Evolutionary conservation across 495 filamentous ascomycete genomes (phyloP).

Genomic region (Penicillium cinerascens): DNA sequence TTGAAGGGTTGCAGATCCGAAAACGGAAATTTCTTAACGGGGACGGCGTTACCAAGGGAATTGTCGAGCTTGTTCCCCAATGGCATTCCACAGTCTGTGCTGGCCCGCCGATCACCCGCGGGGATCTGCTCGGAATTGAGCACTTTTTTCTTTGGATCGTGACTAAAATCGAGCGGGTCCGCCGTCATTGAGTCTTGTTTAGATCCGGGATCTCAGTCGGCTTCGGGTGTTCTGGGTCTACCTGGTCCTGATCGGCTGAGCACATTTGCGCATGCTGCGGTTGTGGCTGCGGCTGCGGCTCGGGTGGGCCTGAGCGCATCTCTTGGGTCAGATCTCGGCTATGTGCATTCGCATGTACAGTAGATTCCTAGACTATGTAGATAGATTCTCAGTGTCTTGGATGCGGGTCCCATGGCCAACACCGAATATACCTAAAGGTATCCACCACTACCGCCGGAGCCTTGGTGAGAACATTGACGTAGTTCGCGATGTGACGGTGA

Average conservation of each 20-base stretch:
- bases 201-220: too few species aligned
- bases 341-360: neutral
- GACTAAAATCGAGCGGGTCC: too few species aligned
- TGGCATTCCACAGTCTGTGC: neutral
- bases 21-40: constrained; percentile 9
- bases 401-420: too few species aligned
- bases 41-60: constrained; percentile 3
- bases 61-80: neutral
- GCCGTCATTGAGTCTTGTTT: neutral
- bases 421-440: neutral
- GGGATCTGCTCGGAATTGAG: constrained; percentile 30
- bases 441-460: neutral
- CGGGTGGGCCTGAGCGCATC: neutral
- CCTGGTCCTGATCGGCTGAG: too few species aligned
- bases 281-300: too few species aligned
- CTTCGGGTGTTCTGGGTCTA: too few species aligned
- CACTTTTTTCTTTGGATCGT: too few species aligned
- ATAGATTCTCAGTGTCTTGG: neutral
- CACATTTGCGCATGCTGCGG: constrained; percentile 34
- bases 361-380: neutral
- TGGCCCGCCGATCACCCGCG: constrained; percentile 4
- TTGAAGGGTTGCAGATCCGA: constrained; percentile 2
- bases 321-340: neutral
- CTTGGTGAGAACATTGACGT: neutral
- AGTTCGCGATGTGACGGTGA: neutral